Conservation (phyloP, 352 stramenopile genomes). For the Phytophthora syringae region DNA sequence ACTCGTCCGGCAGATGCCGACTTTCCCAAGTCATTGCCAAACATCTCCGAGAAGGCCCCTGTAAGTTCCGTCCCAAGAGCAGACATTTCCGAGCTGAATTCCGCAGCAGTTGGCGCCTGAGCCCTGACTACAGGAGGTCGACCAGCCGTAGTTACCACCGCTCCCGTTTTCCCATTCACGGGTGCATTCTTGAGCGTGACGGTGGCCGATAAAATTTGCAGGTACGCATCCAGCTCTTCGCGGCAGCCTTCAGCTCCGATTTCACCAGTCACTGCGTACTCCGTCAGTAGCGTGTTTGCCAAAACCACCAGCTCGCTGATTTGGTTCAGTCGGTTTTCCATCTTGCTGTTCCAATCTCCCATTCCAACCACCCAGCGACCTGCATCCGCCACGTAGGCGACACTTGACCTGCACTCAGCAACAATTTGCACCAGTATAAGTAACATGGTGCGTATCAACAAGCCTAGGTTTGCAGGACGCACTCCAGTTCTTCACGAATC, state of each 20-base stretch:
- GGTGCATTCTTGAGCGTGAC: slow-evolving; percentile 66
- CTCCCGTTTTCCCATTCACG: slow-evolving; percentile 14
- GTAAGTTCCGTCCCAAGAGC: slow-evolving; percentile 35
- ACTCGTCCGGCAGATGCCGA: slow-evolving; percentile 10
- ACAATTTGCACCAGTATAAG: neutral
- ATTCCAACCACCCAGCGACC: slow-evolving; percentile 85
- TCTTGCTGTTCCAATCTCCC: slow-evolving; percentile 89
- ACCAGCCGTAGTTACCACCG: slow-evolving; percentile 1
- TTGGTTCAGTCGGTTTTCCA: slow-evolving; percentile 82
- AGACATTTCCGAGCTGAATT: slow-evolving; percentile 41
- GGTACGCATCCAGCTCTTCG: slow-evolving; percentile 70
- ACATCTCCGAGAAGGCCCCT: slow-evolving; percentile 40
- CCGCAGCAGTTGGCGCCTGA: slow-evolving; percentile 25
- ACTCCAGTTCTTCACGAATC: slow-evolving; percentile 86
- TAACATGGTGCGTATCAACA: neutral
- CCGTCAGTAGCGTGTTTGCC: slow-evolving; percentile 72
- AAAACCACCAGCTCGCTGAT: slow-evolving; percentile 86
- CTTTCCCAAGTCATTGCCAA: slow-evolving; percentile 22
- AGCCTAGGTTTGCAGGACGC: slow-evolving; percentile 30
- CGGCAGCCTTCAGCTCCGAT: slow-evolving; percentile 60
- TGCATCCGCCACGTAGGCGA: slow-evolving; percentile 76
- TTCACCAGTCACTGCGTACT: slow-evolving; percentile 73
- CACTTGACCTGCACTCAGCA: slow-evolving; percentile 51
- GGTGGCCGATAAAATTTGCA: slow-evolving; percentile 66
- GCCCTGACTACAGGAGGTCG: slow-evolving; percentile 1